A percentile compares a stretch with the other conserved stretches of the same genome.
These are phyloP conservation scores for Penicillium flavigenum DNA, from an alignment of 495 filamentous ascomycete genomes.

Conservation along the genomic window DNA sequence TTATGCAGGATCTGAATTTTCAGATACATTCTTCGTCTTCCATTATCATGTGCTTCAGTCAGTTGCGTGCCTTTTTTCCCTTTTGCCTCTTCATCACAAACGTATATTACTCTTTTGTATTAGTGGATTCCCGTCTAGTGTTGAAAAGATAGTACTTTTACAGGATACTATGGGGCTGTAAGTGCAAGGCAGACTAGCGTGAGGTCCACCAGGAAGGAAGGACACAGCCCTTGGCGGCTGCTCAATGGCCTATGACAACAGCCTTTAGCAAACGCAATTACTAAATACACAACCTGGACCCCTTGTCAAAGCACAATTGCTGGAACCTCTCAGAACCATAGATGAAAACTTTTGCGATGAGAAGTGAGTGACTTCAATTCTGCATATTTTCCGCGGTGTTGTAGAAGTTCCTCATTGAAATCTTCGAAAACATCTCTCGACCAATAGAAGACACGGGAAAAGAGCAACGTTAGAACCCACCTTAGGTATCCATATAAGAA, in stretches of 20 bases:
- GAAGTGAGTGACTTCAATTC: background rate
- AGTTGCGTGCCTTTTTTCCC: too few relatives aligned
- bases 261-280: background rate
- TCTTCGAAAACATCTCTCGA: background rate
- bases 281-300: background rate
- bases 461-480: background rate
- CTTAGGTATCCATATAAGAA: background rate
- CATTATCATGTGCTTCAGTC: too few relatives aligned
- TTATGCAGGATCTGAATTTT: background rate
- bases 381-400: background rate
- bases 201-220: background rate
- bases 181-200: background rate
- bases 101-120: background rate
- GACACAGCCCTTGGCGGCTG: background rate
- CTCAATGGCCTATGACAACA: background rate
- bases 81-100: too few relatives aligned
- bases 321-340: background rate
- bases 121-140: background rate
- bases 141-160: background rate
- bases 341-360: too few relatives aligned
- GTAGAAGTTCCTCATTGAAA: background rate
- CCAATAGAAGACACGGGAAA: background rate
- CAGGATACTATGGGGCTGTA: background rate
- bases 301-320: background rate
- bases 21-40: too few relatives aligned